phyloP scores from a whole-genome alignment of 257 asterid genomes.

The Ballota nigra region DNA sequence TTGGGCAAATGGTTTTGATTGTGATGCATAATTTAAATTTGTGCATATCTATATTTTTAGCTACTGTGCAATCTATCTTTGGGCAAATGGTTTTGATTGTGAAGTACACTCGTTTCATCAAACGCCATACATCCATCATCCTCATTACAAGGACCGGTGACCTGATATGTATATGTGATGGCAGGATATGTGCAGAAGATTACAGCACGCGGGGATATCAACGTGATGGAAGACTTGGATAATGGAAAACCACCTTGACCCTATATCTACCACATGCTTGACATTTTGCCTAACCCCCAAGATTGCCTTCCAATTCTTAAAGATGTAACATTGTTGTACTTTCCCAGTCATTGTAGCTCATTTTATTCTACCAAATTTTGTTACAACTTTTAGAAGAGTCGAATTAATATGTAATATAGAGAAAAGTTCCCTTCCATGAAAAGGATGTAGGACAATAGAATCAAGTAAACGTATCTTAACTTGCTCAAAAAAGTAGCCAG shows the following conservation, averaged over 20 bases:
- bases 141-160: constrained; percentile 5
- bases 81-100: neutral
- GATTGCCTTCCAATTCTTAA: constrained; percentile 13
- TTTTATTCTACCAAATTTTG: constrained; percentile 15
- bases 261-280: neutral
- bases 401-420: neutral
- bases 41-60: neutral
- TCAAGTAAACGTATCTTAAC: constrained; percentile 14
- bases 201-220: constrained; percentile 69
- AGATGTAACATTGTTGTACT: constrained; percentile 3
- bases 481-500: constrained; percentile 3
- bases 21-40: neutral
- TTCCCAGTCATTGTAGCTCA: constrained; percentile 16
- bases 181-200: constrained; percentile 95
- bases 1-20: neutral
- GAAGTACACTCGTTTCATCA: neutral
- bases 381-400: constrained; percentile 5
- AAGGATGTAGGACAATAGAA: constrained; percentile 13
- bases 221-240: constrained; percentile 89
- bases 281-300: constrained; percentile 23
- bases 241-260: constrained; percentile 58
- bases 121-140: neutral
- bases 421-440: constrained; percentile 13
- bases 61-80: neutral
- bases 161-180: constrained; percentile 8